phyloP scores from a whole-genome alignment of 768 basidiomycete species.

The Podaxis sp. region DNA sequence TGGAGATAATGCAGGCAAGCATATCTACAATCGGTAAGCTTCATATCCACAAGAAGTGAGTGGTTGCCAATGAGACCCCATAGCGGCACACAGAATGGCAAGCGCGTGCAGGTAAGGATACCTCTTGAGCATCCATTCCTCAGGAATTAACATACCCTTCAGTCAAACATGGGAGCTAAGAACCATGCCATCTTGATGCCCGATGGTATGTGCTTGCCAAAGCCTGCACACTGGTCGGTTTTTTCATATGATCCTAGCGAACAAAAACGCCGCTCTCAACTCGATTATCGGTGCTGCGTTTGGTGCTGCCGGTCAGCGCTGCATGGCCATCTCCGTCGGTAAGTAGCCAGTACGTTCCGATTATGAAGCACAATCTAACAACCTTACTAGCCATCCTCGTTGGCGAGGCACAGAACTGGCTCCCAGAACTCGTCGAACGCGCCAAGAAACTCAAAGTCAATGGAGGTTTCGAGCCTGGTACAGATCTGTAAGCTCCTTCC shows the following conservation, averaged over 20 bases:
- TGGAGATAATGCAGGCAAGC: slow-evolving; percentile 87
- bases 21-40: slow-evolving; percentile 83
- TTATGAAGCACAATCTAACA: slow-evolving; percentile 1
- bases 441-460: slow-evolving; percentile 78
- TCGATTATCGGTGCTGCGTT: slow-evolving; percentile 93
- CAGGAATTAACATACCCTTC: background rate
- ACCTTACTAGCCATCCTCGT: slow-evolving; percentile 66
- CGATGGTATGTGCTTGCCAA: slow-evolving; percentile 60
- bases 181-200: slow-evolving; percentile 94
- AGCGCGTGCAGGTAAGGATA: slow-evolving; percentile 73
- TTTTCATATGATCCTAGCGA: slow-evolving; percentile 50
- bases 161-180: slow-evolving; percentile 84
- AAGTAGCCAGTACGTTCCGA: slow-evolving; percentile 23
- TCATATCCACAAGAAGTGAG: background rate
- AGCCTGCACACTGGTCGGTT: background rate
- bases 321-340: slow-evolving; percentile 96
- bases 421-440: slow-evolving; percentile 83
- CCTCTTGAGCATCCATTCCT: background rate
- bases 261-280: slow-evolving; percentile 89
- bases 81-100: slow-evolving; percentile 83
- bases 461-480: slow-evolving; percentile 85
- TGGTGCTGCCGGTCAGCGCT: slow-evolving; percentile 95
- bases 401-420: slow-evolving; percentile 76
- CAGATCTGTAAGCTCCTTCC: slow-evolving; percentile 75
- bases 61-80: background rate